A percentile compares a stretch with the other conserved stretches of the same genome.
Conservation (phyloP, 2,329 filamentous ascomycete species). For the Sphaerulina musiva region DNA sequence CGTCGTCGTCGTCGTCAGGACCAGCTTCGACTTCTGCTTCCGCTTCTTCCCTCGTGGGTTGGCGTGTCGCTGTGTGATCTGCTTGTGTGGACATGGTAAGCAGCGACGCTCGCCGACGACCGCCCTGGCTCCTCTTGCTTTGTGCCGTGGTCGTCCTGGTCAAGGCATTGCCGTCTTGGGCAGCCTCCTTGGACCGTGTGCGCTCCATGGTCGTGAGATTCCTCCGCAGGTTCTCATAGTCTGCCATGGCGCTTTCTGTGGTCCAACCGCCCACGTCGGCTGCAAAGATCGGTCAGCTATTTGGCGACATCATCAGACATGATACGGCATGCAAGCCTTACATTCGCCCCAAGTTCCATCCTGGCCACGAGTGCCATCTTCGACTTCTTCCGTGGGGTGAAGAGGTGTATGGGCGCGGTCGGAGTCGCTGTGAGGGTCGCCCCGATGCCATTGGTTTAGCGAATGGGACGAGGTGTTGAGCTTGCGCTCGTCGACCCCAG, state of each 20-base stretch:
- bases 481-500: constrained; percentile 24
- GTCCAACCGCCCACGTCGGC: constrained; percentile 49
- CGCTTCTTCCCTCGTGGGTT: constrained; percentile 9
- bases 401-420: constrained; percentile 19
- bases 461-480: constrained; percentile 19
- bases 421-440: constrained; percentile 15
- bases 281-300: not conserved
- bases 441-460: constrained; percentile 22
- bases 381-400: constrained; percentile 27
- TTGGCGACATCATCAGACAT: not conserved
- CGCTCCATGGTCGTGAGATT: constrained; percentile 51
- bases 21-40: constrained; percentile 39
- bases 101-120: constrained; percentile 15
- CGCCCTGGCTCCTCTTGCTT: constrained; percentile 11
- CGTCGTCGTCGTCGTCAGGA: constrained; percentile 38
- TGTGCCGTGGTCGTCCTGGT: constrained; percentile 18
- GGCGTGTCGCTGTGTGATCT: constrained; percentile 22
- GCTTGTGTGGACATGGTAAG: constrained; percentile 6
- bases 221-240: constrained; percentile 52
- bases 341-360: constrained; percentile 59
- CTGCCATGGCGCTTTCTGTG: constrained; percentile 51
- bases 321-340: not conserved
- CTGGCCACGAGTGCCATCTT: constrained; percentile 22
- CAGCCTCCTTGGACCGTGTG: constrained; percentile 33
- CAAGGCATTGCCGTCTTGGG: constrained; percentile 16